Base-by-base conservation (phyloP, 179 eudicot species). In the Amaranthus tricolor region DNA sequence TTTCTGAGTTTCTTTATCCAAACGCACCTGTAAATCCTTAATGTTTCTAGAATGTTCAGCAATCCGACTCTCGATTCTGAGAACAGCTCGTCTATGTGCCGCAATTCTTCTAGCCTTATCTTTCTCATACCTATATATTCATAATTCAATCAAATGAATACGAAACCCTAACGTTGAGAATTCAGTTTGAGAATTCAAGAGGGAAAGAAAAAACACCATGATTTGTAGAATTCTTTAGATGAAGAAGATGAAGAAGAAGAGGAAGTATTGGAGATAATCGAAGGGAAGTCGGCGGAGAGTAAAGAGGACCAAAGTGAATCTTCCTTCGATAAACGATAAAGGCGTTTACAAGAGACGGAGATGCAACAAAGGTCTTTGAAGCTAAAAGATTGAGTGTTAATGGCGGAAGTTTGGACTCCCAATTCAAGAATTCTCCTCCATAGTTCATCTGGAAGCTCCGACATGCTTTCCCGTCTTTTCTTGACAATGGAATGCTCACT, bases 401-500 rank as follows among this genome's bases (percentile, higher is more conserved):
- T 44, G 61, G 67, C 11, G 54, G 76, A 67, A 62, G 45, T 57
- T 80, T 69, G 40, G n/a, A 85, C 70, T 52, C 93, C 97, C n/a
- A 80, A 72, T 76, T 92, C 91, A 15, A 90, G 68, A 17, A 92
- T 86, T 68, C 74, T 80, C 68, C 84, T 73, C 93, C 93, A 88
- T 8, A 92, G 79, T 77, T 90, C 97, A 80, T 92, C 93, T 52
- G 97, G 96, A 47, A 92, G 83, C 9, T 77, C 84, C 57, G 80
- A 70, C 83, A 81, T 81, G 50, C 6, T 16, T 11, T 44, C 20
- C 43, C 57, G 12, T 50, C 9, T 4, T 63, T 50, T 31, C 40
- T 31, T 31, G 40, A 31, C 2, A 31, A 31, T 31, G 2, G 40
- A 31, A 31, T 31, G 40, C 40, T 2, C 2, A 31, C 40, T 31